Percentiles rank a stretch among this genome's conserved stretches.
These are phyloP conservation scores for Coemansia javaensis DNA, from an alignment of 192 early-diverging fungal genomes.

Conservation along the genomic window DNA sequence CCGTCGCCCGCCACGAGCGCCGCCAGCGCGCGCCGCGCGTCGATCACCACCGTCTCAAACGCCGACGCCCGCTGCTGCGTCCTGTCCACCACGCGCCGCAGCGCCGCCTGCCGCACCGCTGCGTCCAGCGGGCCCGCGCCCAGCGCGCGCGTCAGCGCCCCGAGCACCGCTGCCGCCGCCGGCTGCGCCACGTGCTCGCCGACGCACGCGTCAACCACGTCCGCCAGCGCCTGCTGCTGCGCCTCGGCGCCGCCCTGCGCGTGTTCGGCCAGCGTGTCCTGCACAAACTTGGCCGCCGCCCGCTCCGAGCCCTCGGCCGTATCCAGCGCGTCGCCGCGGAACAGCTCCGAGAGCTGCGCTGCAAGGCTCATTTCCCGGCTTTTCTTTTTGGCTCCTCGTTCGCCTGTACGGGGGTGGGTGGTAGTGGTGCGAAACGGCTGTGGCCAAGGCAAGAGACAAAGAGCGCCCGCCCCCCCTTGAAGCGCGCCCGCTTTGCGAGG, in stretches of 20 bases:
- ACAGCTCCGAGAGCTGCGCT: conserved; percentile 10
- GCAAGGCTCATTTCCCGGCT: not conserved
- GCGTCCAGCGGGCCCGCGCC: conserved; percentile 38
- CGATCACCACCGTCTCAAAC: conserved; percentile 63
- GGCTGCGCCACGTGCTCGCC: conserved; percentile 70
- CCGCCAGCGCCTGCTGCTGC: conserved; percentile 6
- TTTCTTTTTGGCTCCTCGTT: too few species aligned
- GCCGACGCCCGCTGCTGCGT: conserved; percentile 71
- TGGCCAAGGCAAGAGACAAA: too few species aligned
- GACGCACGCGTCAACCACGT: conserved; percentile 55
- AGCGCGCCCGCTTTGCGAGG: not conserved
- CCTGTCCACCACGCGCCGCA: conserved; percentile 63
- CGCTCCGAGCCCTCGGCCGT: conserved; percentile 5
- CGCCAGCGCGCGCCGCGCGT: conserved; percentile 71
- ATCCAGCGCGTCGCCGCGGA: conserved; percentile 20
- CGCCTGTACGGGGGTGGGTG: too few species aligned
- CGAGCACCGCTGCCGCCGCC: conserved; percentile 65
- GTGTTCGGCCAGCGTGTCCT: conserved; percentile 4
- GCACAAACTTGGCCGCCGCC: conserved; percentile 1
- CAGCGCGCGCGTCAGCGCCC: conserved; percentile 64
- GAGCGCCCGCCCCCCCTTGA: not conserved
- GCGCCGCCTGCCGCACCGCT: conserved; percentile 54
- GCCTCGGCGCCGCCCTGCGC: not conserved
- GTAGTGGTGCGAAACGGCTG: too few species aligned
- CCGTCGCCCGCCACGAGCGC: conserved; percentile 66